Evolutionary conservation across 2,329 filamentous ascomycete species (phyloP), one percentile per base, ranked within the genome.

Genomic region (Allantophomopsis cytisporea): DNA sequence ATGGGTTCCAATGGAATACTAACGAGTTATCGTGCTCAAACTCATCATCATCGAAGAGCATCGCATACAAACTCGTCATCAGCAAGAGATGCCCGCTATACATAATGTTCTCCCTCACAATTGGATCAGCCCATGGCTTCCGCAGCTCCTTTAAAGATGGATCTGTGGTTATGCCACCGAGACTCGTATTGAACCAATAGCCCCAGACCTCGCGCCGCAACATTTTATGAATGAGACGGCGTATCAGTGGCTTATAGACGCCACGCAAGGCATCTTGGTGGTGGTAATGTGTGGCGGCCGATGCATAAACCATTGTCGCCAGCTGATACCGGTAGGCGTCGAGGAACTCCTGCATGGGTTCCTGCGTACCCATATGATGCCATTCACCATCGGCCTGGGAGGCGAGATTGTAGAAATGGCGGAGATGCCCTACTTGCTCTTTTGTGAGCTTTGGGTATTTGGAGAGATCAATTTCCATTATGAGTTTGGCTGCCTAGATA

Each of bases 71-170:
- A 7, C 51, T 54, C 2, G 52, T 52, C 59, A 64, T 63, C 31
- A 62, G 41, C 10, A 62, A 49, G 15, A 63, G 42, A 45, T 64
- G 59, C 1, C 61, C 61, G 20, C 52, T 57, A 36, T 61, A 63
- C 60, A 64, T 60, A 43, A 64, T 61, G 41, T 64, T 64, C 44
- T 64, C 61, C 31, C 45, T 49, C 14, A 54, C 46, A 1, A 63
- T 50, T 1, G 61, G 60, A 43, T 65, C 58, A 0, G 60, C 58
- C 61, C 61, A 64, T 0, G 61, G 61, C 39, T 56, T 59, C 10
- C 61, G 46, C 34, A 63, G 40, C 40, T 62, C 59, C 15, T 50
- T 58, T 2, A 62, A 39, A 38, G 57, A 53, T 2, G 60, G 62
- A 41, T 64, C 57, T 1, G 56, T 45, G 2, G 37, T 18, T 3